These are phyloP conservation scores for Fomes fomentarius DNA, from an alignment of 1,284 basidiomycete species.

Conservation along the genomic window DNA sequence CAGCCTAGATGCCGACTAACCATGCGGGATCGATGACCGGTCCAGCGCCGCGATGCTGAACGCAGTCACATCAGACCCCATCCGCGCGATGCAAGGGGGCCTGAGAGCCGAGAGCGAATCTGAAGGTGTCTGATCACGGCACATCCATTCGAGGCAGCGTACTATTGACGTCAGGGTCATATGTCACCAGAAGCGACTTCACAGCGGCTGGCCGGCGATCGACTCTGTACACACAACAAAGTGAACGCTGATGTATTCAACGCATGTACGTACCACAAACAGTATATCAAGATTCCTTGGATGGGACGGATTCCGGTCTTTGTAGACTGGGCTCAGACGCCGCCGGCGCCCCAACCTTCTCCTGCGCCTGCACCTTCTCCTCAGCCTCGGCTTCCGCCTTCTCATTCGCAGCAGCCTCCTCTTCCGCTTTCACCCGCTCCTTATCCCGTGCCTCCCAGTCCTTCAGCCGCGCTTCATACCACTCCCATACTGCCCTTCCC, in stretches of 20 bases:
- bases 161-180: too few relatives aligned
- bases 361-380: neutral
- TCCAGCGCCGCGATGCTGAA: too few relatives aligned
- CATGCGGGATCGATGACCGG: too few relatives aligned
- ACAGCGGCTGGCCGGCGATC: too few relatives aligned
- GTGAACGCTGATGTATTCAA: neutral
- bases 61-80: too few relatives aligned
- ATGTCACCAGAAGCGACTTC: too few relatives aligned
- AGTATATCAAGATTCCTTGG: neutral
- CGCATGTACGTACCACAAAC: constrained; percentile 13
- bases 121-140: too few relatives aligned
- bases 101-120: too few relatives aligned
- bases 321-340: neutral
- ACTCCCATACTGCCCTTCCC: constrained; percentile 75
- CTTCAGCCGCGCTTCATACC: constrained; percentile 64
- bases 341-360: neutral
- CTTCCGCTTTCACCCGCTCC: constrained; percentile 21
- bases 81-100: too few relatives aligned
- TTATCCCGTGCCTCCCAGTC: constrained; percentile 51
- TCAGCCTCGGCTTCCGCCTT: constrained; percentile 4
- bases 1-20: too few relatives aligned
- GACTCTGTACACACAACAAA: neutral
- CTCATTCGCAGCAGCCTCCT: constrained; percentile 12
- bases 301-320: neutral
- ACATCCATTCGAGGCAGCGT: too few relatives aligned